phyloP scores from a whole-genome alignment of 2,329 filamentous ascomycete genomes.

The Coniochaeta prunicola region DNA sequence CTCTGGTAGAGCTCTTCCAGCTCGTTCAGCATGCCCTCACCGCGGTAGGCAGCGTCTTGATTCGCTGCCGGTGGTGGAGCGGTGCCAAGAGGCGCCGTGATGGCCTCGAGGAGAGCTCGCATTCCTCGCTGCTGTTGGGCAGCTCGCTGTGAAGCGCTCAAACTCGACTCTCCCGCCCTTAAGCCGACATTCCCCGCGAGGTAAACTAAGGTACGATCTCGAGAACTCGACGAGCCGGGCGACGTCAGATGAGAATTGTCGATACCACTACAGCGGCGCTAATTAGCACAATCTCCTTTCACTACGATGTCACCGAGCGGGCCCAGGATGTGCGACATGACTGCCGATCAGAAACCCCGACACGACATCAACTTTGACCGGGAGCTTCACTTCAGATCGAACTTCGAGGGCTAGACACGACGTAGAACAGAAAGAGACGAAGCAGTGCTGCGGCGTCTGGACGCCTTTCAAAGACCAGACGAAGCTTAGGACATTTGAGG shows the following conservation, averaged over 20 bases:
- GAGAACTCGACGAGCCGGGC: not conserved
- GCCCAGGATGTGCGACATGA: conserved; percentile 69
- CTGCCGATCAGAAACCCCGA: conserved; percentile 65
- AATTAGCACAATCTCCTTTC: not conserved
- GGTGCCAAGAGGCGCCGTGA: not conserved
- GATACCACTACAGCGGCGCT: not conserved
- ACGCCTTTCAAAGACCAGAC: conserved; percentile 57
- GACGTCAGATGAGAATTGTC: not conserved
- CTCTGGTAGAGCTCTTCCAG: not conserved
- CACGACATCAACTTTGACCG: conserved; percentile 96
- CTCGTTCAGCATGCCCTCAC: not conserved
- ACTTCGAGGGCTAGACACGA: conserved; percentile 80
- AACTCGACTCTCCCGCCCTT: not conserved
- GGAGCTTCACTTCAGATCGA: conserved; percentile 86
- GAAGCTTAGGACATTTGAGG: conserved; percentile 78
- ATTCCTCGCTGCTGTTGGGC: not conserved
- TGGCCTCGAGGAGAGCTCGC: not conserved
- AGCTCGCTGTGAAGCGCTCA: not conserved
- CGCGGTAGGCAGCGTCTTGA: not conserved
- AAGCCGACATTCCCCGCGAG: not conserved
- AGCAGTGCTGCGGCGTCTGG: conserved; percentile 52
- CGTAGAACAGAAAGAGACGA: conserved; percentile 68
- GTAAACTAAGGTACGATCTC: not conserved
- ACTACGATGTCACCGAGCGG: not conserved
- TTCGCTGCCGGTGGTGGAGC: not conserved